Evolutionary conservation across 2,329 filamentous ascomycete species (phyloP), one percentile per base, ranked within the genome.

Genomic region (Teratosphaeria destructans): DNA sequence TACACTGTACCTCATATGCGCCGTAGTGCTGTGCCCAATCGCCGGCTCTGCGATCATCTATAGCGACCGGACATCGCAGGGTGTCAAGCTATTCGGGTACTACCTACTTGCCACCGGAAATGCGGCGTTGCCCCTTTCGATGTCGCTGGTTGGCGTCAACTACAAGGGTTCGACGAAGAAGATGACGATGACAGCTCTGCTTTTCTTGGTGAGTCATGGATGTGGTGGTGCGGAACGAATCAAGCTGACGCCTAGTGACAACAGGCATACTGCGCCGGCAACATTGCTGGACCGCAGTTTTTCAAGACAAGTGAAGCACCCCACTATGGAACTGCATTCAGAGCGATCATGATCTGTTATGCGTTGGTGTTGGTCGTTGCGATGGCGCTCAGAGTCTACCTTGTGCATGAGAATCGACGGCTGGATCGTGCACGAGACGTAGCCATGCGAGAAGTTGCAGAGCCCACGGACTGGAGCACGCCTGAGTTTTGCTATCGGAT

Each of bases 241-340:
- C n/a, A 49, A 3, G 16, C 43, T 49, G 43, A 49, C 43, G 16
- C n/a, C 19, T 23, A 2, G 11, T 43, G 37, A 43, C 11, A 1
- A n/a, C 75, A 76, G 0, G 79, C 76, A 1, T 81, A 81, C 62
- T 81, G 78, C 59, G 74, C 32, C 79, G 79, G 79, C 1, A 80
- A 81, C 39, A 63, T 64, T 32, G 61, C 60, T 37, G 56, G 59
- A 1, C 57, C 59, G 19, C 61, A 61, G 27, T 57, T 56, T 3
- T 64, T 61, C 58, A 60, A 54, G 14, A 56, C 58, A n/a, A 57
- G 34, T 19, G 63, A 63, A 47, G 59, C 59, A 11, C 61, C 61
- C 10, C 52, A 39, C 16, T 63, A 61, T 34, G 57, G 55, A 19
- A 60, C 59, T n/a, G 63, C 63, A 26, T 64, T 49, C n/a, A 49